Base-by-base conservation (phyloP, 805 yeast genomes). In the Metschnikowia kunwiensis region DNA sequence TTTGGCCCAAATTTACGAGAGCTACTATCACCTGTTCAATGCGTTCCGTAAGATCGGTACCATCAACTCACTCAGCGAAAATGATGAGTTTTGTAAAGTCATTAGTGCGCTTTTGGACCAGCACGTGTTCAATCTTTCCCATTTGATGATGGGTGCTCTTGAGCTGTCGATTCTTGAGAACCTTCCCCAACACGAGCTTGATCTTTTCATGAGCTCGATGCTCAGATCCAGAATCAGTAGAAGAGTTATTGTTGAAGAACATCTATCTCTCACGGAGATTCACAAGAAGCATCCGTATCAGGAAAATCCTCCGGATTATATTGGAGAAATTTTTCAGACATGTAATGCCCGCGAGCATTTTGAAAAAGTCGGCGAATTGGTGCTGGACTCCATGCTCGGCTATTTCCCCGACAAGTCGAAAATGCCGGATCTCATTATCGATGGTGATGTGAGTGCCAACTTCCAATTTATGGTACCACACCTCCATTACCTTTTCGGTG, bases 221-320 rank as follows among this genome's bases (percentile, higher is more conserved):
- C 63, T 91, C 27, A 70, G 96, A 36, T 86, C 95, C 4, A 75
- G 98, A 53, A 86, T 91, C 25, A 82, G 95, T 48, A 71, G 98
- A 62, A 70, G 97, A 49, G 82, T 91, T 30, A 82, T 91, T 44
- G 86, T 87, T 27, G 96, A 91, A 62, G 96, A 91, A 57, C 97
- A 93, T 62, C 63, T 86, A 24, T 78, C 93, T 7, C 71, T 93
- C 34, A 77, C 95, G 0, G 74, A 78, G 23, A 76, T 83, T 42
- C 82, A 77, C 57, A 61, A 65, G 34, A 49, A 57, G 5, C 74
- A 74, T 18, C 75, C 75, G 6, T 60, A 74, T 40, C 65, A 63
- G 21, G 53, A 51, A 28, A 69, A 74, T 55, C 75, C 83, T 11
- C 68, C 79, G 19, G 70, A 74, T 60, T 70, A 76, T 58, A 60